Base-by-base conservation (phyloP, 495 filamentous ascomycete species). In the Elasticomyces elasticus region DNA sequence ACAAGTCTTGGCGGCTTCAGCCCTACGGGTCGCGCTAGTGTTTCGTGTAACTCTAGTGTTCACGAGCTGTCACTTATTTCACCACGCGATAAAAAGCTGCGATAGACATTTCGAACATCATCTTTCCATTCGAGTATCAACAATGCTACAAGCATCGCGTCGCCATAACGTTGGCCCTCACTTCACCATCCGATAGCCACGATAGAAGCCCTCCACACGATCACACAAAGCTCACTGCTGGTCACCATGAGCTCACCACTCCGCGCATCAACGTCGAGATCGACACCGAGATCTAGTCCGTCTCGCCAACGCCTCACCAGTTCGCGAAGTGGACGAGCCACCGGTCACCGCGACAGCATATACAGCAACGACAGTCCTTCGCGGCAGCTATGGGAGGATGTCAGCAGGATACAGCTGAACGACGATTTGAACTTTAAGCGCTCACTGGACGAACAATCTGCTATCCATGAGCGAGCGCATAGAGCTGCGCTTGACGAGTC, bases 371-470 rank as follows among this genome's bases (percentile, higher is more conserved):
- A 59, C 31, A 62, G 58, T 24, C 64, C 58, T 0, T 64, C 64
- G 13, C 54, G 57, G 25, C 60, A 60, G 35, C 49, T 67, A 10
- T 11, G 47, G 9, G 37, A 59, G 33, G 67, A 68, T 11, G 62
- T 68, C 52, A 57, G 50, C 49, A 52, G 55, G 27, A 55, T 70
- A 41, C 52, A 60, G 10, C 24, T 66, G 25, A 46, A 55, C 9
- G 60, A 60, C 7, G 64, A 68, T 23, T 55, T 43, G 1, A 43
- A 26, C n/a, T 61, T 58, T 46, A 41, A 31, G 15, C 22, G 26
- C 7, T 31, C 45, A 19, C 54, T 63, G 25, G 61, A 63, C 24
- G 42, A 37, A 38, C 51, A 54, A 24, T 35, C 48, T 1, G 49
- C 46, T 17, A 58, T 46, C 43, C 61, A 58, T 20, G 28, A 54